A percentile compares a stretch with the other conserved stretches of the same genome.
These are phyloP conservation scores for Irpex rosettiformis DNA, from an alignment of 1,284 basidiomycete species.

Conservation along the genomic window DNA sequence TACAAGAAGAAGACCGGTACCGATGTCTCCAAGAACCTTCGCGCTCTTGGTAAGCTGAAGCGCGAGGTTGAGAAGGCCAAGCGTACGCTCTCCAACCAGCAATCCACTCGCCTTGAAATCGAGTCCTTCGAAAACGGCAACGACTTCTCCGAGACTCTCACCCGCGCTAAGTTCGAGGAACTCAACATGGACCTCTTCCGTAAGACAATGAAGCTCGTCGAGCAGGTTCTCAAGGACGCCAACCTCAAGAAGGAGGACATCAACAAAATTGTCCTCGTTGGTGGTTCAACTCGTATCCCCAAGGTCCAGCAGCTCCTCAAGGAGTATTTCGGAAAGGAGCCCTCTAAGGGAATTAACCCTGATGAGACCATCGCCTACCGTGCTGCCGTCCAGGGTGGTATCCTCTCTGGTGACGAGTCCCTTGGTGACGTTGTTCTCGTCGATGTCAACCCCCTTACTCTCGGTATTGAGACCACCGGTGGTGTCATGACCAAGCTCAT, in stretches of 20 bases:
- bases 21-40: constrained; percentile 84
- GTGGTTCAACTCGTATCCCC: constrained; percentile 97
- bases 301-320: constrained; percentile 96
- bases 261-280: constrained; percentile 85
- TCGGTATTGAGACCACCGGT: constrained; percentile 97
- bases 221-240: constrained; percentile 97
- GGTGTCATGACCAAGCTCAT: constrained; percentile 98
- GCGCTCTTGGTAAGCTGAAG: constrained; percentile 45
- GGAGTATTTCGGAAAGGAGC: constrained; percentile 93
- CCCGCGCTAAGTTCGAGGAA: constrained; percentile 98
- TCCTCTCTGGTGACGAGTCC: constrained; percentile 84
- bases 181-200: constrained; percentile 98
- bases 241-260: constrained; percentile 96
- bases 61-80: constrained; percentile 93
- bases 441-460: constrained; percentile 90
- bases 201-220: constrained; percentile 98
- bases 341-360: constrained; percentile 87
- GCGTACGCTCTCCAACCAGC: constrained; percentile 82
- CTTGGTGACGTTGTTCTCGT: constrained; percentile 87
- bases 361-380: constrained; percentile 73
- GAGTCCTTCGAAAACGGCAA: constrained; percentile 91
- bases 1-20: constrained; percentile 96
- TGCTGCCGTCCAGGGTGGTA: constrained; percentile 78
- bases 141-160: constrained; percentile 92
- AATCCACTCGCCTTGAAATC: constrained; percentile 70